Percentiles rank a stretch among this genome's conserved stretches.
Evolutionary conservation across 495 filamentous ascomycete species (phyloP).

Genomic region (Penicillium paxilli): DNA sequence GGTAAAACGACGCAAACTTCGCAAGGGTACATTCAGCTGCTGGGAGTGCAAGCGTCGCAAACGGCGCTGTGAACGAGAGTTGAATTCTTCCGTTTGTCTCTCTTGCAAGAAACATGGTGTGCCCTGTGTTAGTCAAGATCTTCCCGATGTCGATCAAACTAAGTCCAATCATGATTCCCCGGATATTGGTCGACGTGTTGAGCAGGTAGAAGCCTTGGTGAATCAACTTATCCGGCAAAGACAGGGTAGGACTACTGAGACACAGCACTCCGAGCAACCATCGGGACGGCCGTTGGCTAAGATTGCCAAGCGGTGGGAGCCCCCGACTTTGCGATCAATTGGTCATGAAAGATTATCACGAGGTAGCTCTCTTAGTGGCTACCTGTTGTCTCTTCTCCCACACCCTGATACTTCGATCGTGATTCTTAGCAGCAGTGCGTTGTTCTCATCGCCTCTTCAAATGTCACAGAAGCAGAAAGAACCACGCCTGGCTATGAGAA

Average conservation of each 20-base stretch:
- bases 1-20: conserved; percentile 23
- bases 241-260: background rate
- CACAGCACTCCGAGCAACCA: background rate
- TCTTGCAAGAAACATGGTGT: conserved; percentile 34
- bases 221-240: conserved; percentile 16
- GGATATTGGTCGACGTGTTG: conserved; percentile 12
- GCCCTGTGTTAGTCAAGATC: conserved; percentile 25
- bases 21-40: conserved; percentile 39
- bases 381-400: conserved; percentile 13
- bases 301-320: background rate
- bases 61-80: conserved; percentile 30
- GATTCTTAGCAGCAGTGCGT: conserved; percentile 13
- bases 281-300: background rate
- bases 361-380: conserved; percentile 10
- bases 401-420: conserved; percentile 2
- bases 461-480: background rate
- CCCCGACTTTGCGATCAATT: conserved; percentile 7
- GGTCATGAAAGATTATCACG: conserved; percentile 15
- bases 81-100: conserved; percentile 29
- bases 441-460: conserved; percentile 15
- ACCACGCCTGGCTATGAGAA: background rate
- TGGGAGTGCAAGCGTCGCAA: conserved; percentile 44
- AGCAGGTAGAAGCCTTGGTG: conserved; percentile 23
- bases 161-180: conserved; percentile 1
- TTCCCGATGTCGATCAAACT: background rate